These are phyloP conservation scores for Aspergillus fructus DNA, from an alignment of 2,329 filamentous ascomycete species.

Conservation along the genomic window DNA sequence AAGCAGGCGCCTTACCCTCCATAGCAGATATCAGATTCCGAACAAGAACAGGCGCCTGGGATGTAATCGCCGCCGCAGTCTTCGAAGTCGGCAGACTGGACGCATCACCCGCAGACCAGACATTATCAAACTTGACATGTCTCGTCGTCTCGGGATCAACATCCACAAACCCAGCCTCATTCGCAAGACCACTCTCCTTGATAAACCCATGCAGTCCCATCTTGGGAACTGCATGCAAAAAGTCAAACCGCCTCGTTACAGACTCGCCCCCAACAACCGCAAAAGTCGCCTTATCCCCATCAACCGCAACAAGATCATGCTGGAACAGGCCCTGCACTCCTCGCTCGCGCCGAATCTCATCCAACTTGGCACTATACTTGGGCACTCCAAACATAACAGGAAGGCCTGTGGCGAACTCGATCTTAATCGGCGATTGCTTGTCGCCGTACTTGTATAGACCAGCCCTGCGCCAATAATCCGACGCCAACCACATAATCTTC, in stretches of 20 bases:
- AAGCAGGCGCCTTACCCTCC: slow-evolving; percentile 47
- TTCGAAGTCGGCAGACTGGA: slow-evolving; percentile 61
- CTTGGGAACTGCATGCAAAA: slow-evolving; percentile 59
- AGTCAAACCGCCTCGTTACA: slow-evolving; percentile 52
- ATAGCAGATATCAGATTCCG: slow-evolving; percentile 47
- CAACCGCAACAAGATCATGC: slow-evolving; percentile 55
- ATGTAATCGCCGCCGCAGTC: slow-evolving; percentile 55
- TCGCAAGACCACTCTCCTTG: slow-evolving; percentile 54
- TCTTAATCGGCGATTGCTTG: slow-evolving; percentile 49
- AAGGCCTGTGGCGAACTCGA: slow-evolving; percentile 57
- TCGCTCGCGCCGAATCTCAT: slow-evolving; percentile 54
- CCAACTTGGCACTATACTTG: slow-evolving; percentile 57
- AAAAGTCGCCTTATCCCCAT: slow-evolving; percentile 56
- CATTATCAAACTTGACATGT: slow-evolving; percentile 56
- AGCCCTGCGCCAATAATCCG: slow-evolving; percentile 57
- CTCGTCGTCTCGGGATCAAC: slow-evolving; percentile 55
- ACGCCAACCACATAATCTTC: slow-evolving; percentile 62
- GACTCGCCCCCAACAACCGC: slow-evolving; percentile 44
- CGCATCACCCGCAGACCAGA: slow-evolving; percentile 61
- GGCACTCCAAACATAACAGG: slow-evolving; percentile 61
- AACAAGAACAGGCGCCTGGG: slow-evolving; percentile 53
- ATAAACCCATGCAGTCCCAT: slow-evolving; percentile 59
- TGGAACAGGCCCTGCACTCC: slow-evolving; percentile 60
- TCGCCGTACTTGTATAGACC: slow-evolving; percentile 48
- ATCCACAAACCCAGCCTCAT: slow-evolving; percentile 59